Conservation (phyloP, 2,329 filamentous ascomycete species). For the Paecilomyces niveus region DNA sequence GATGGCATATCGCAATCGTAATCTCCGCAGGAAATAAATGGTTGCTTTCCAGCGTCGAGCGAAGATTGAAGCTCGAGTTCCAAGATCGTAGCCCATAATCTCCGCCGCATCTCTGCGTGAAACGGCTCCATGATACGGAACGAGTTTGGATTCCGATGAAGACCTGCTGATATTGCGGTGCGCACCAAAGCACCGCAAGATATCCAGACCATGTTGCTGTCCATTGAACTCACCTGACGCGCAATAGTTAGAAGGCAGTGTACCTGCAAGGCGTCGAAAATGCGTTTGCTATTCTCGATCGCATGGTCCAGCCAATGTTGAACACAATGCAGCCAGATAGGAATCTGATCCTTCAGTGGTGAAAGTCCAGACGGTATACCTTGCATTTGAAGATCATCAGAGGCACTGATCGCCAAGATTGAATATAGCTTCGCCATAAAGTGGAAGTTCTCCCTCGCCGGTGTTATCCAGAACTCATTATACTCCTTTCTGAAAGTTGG, state of each 20-base stretch:
- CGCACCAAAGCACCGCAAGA: conserved; percentile 33
- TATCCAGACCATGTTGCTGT: conserved; percentile 28
- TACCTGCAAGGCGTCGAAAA: conserved; percentile 25
- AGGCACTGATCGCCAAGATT: conserved; percentile 17
- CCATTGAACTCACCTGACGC: conserved; percentile 21
- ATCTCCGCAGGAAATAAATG: background rate
- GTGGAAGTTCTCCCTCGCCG: conserved; percentile 27
- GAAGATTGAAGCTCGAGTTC: conserved; percentile 35
- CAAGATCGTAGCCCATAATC: conserved; percentile 39
- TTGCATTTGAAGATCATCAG: background rate
- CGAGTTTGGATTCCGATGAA: conserved; percentile 32
- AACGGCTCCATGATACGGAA: conserved; percentile 27
- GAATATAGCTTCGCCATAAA: conserved; percentile 42
- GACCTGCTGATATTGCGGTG: conserved; percentile 35
- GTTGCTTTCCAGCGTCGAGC: conserved; percentile 24
- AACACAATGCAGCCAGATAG: conserved; percentile 8
- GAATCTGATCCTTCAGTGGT: background rate
- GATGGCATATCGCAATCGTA: background rate
- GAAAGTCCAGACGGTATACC: background rate
- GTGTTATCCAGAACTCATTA: conserved; percentile 44
- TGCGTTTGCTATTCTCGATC: conserved; percentile 22
- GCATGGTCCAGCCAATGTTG: conserved; percentile 27
- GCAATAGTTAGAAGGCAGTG: conserved; percentile 27
- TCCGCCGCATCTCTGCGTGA: conserved; percentile 39
- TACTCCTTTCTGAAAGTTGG: conserved; percentile 53